A percentile compares a stretch with the other conserved stretches of the same genome.
Conservation (phyloP, 768 basidiomycete species). For the Mrakia blollopis region DNA sequence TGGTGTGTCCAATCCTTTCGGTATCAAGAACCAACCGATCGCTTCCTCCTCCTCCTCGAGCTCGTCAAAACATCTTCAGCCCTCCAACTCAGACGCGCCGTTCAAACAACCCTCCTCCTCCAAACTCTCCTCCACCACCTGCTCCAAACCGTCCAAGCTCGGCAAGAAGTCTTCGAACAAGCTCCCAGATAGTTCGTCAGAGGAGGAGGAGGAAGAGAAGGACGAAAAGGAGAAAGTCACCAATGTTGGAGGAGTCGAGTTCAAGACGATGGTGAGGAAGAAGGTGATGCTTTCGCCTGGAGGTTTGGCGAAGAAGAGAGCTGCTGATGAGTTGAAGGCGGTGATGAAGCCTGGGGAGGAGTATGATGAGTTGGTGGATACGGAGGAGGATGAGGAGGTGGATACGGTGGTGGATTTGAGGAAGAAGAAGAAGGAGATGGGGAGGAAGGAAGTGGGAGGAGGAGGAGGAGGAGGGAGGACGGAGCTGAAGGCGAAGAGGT, state of each 20-base stretch:
- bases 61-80: not conserved
- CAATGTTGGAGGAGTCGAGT: not conserved
- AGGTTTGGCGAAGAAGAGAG: not conserved
- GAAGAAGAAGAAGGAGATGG: not conserved
- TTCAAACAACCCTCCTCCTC: slow-evolving; percentile 3
- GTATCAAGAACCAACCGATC: not conserved
- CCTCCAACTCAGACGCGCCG: not conserved
- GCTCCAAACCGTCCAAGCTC: not conserved
- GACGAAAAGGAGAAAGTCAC: not conserved
- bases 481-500: no score
- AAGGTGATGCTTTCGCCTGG: not conserved
- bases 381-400: not conserved
- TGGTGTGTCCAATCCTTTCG: not conserved
- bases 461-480: no score
- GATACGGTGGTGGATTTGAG: not conserved
- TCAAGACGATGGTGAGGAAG: not conserved
- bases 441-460: no score
- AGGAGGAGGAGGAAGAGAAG: not conserved
- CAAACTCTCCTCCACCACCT: not conserved
- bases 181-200: not conserved
- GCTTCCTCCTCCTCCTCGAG: not conserved
- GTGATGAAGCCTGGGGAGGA: not conserved
- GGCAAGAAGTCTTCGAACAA: no score
- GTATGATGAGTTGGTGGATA: not conserved
- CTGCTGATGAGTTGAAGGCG: not conserved